Base-by-base conservation (phyloP, 2,329 filamentous ascomycete species). In the Amylocarpus encephaloides region DNA sequence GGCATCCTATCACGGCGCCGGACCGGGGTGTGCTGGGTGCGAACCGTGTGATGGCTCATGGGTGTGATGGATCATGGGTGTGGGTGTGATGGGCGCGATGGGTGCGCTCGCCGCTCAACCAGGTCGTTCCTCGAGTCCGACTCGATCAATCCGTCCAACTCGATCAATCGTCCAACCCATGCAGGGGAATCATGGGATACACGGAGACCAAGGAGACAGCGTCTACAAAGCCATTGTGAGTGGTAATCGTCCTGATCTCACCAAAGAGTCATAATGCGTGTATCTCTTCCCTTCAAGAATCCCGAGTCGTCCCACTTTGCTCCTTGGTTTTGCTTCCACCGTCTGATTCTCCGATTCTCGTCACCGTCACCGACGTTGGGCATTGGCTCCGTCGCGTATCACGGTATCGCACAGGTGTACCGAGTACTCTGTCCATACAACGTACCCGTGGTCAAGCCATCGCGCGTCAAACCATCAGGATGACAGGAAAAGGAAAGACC, bases 221-320 rank as follows among this genome's bases (percentile, higher is more conserved):
- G 60, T 57, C 56, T 61, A 63, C 60, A 61, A 62, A 53, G 44
- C 30, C 53, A 36, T 56, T 55, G 51, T 62, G 60, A 60, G 46
- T 59, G 59, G 60, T 52, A 57, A 39, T 38, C 36, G 16, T 34
- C 22, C 15, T 13, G 9, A 10, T 6, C 3, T 19, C 9, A 34
- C 6, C 26, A 15, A 33, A 38, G 44, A 47, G 44, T 47, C 44
- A 47, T 47, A 18, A 38, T 40, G 13, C 43, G 35, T 40, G 32
- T 22, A 39, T 47, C 44, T 32, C 15, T 39, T 47, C 40, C 19
- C 34, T 36, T 29, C 44, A 40, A 47, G 30, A 30, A n/a, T 22
- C 44, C 48, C 51, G 47, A 49, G 16, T 41, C 55, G 42, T 55
- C 45, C 53, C 51, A 52, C 42, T 40, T 16, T 19, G 10, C 13